These are phyloP conservation scores for Aurantiochytrium sp. DNA, from an alignment of 108 stramenopile genomes.

Conservation along the genomic window DNA sequence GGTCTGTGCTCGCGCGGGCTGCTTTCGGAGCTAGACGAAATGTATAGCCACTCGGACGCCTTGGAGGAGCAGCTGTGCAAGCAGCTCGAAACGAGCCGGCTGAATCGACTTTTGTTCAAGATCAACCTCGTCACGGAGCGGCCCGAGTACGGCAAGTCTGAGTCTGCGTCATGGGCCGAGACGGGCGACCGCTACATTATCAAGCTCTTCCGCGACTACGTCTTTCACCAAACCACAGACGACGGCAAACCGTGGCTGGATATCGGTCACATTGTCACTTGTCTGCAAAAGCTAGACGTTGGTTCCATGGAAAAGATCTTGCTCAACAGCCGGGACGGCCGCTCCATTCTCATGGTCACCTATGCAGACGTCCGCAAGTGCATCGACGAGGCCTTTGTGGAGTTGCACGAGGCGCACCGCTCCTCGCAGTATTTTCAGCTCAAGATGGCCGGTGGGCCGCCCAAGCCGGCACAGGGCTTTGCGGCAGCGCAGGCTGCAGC, in stretches of 20 bases:
- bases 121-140: slow-evolving; percentile 38
- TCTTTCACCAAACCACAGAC: slow-evolving; percentile 35
- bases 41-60: slow-evolving; percentile 19
- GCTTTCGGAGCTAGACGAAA: not conserved
- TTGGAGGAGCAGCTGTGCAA: not conserved
- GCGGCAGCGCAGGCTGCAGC: not conserved
- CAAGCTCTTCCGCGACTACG: slow-evolving; percentile 46
- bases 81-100: not conserved
- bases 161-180: slow-evolving; percentile 35
- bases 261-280: slow-evolving; percentile 42
- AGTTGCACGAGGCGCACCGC: not conserved
- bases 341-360: slow-evolving; percentile 34
- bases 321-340: slow-evolving; percentile 41
- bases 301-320: slow-evolving; percentile 42
- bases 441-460: not conserved
- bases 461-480: not conserved
- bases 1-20: not conserved
- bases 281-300: slow-evolving; percentile 39
- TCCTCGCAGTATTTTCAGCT: slow-evolving; percentile 7
- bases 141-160: slow-evolving; percentile 33
- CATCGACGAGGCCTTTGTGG: not conserved
- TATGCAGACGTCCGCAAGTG: slow-evolving; percentile 38
- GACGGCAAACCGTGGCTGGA: slow-evolving; percentile 38
- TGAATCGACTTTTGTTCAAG: slow-evolving; percentile 35
- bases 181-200: slow-evolving; percentile 44